Evolutionary conservation across 192 early-diverging fungal genomes (phyloP), one percentile per base, ranked within the genome.

Genomic region (Coemansia interrupta): DNA sequence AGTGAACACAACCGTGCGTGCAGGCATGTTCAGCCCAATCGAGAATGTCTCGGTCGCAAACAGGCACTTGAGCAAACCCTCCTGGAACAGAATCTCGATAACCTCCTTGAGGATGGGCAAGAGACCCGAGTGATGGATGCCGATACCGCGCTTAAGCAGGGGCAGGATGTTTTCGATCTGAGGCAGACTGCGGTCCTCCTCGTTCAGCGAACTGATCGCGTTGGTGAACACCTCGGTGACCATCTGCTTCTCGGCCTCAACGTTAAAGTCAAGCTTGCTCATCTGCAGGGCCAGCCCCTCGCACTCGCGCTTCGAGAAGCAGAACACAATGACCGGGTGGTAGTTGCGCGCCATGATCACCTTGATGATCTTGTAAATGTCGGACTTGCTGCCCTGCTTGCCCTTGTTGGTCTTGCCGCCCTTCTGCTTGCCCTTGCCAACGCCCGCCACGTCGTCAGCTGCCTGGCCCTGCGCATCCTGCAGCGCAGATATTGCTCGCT

Each of bases 1-100:
- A 0, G 95, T 96, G 58, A 98, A 98, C 2, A 98, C 93, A 17
- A 98, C 96, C 1, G 96, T 98, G 62, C 93, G 94, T 63, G 96
- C 94, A 19, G 96, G 96, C 96, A 98, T 98, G 81, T 98, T 98
- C 53, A 98, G 78, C 20, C 96, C 96, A 56, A 98, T 98, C 20
- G 96, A 92, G 71, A 98, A 98, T 1, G 96, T 98, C 79, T 98
- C 96, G 3, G 96, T 98, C 20, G 96, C 96, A 86, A 98, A 98
- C 44, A 98, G 74, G n/a, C 92, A 92, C 75, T 98, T 98, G 29
- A 98, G 71, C 56, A 98, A 68, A n/a, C 92, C 92, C 73, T 95
- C 93, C 67, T 95, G 93, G 78, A 98, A 98, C 42, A 98, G 78
- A 75, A 98, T 92, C 80, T 98, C 96, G 43, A 96, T 93, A 9